These are phyloP conservation scores for Agastache rugosa DNA, from an alignment of 257 asterid genomes.

Conservation along the genomic window DNA sequence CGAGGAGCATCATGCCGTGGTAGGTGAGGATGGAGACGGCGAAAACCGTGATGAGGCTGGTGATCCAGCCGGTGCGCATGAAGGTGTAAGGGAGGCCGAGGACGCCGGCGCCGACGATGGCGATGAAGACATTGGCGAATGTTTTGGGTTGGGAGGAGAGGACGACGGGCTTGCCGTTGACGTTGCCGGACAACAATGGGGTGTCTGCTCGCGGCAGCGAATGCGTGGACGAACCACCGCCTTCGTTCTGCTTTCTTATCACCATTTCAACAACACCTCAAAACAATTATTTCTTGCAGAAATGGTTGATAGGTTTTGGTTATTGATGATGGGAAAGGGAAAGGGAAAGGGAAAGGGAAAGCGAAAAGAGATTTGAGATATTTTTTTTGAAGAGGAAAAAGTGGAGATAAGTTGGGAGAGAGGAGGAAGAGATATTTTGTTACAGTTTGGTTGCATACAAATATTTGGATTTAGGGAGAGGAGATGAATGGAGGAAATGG, in stretches of 20 bases:
- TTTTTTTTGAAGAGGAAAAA: background rate
- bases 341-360: background rate
- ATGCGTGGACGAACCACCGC: conserved; percentile 62
- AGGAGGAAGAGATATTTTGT: background rate
- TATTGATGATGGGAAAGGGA: background rate
- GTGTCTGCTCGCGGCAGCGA: conserved; percentile 70
- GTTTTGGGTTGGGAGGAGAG: conserved; percentile 79
- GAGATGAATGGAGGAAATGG: background rate
- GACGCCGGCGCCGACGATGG: conserved; percentile 93
- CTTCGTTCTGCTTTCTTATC: conserved; percentile 40
- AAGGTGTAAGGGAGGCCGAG: conserved; percentile 90
- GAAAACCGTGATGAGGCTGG: conserved; percentile 62
- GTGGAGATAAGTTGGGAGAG: background rate
- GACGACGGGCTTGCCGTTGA: conserved; percentile 35
- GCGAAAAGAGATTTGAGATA: background rate
- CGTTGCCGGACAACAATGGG: conserved; percentile 51
- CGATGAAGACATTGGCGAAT: conserved; percentile 79
- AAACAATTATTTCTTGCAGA: background rate
- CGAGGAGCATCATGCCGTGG: conserved; percentile 81
- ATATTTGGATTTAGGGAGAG: too few species aligned
- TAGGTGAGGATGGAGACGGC: conserved; percentile 70
- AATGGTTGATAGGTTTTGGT: background rate
- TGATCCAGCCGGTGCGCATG: conserved; percentile 88
- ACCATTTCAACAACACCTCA: conserved; percentile 38
- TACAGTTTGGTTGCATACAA: background rate